These are phyloP conservation scores for Microbotryum silenes-acaulis DNA, from an alignment of 1,284 basidiomycete species.

Conservation along the genomic window DNA sequence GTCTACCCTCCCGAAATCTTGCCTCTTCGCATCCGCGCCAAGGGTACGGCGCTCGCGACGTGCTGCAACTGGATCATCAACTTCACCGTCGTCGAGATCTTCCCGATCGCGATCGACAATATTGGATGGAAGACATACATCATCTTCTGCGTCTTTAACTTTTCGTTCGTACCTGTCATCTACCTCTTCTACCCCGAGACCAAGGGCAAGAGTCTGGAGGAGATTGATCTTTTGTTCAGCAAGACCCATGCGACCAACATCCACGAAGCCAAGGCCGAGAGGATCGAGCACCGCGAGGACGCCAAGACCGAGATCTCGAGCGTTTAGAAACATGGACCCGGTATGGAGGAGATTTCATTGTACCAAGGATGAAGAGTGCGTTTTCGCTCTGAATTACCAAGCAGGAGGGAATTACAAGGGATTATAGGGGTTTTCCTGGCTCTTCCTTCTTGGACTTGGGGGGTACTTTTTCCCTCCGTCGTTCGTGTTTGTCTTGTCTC, in stretches of 20 bases:
- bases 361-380: too few species aligned
- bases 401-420: too few species aligned
- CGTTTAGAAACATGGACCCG: too few species aligned
- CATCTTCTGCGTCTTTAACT: constrained; percentile 28
- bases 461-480: too few species aligned
- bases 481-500: too few species aligned
- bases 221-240: constrained; percentile 21
- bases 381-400: too few species aligned
- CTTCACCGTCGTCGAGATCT: constrained; percentile 31
- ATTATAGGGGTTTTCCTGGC: too few species aligned
- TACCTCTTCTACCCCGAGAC: constrained; percentile 31
- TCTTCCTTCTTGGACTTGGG: too few species aligned
- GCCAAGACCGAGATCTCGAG: too few species aligned
- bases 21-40: constrained; percentile 35
- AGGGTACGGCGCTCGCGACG: constrained; percentile 38
- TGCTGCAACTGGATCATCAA: constrained; percentile 38
- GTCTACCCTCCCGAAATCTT: constrained; percentile 39
- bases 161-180: constrained; percentile 22
- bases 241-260: constrained; percentile 4
- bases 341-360: too few species aligned
- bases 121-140: constrained; percentile 39
- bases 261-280: background rate
- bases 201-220: constrained; percentile 24
- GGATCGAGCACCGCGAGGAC: too few species aligned
- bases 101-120: constrained; percentile 32